Evolutionary conservation across 306 rosid genomes (phyloP).

Genomic region (Quercus dentata): DNA sequence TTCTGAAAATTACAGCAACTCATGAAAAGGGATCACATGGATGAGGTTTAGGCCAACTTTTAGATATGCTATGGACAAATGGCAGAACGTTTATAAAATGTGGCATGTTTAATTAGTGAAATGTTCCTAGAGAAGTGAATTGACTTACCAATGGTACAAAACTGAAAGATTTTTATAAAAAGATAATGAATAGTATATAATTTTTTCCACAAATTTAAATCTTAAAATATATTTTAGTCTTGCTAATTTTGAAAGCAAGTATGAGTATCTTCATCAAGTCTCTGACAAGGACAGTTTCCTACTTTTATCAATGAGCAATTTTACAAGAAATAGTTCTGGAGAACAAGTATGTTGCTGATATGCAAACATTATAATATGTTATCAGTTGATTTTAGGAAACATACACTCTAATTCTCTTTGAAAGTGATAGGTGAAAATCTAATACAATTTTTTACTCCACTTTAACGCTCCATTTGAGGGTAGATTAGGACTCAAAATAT

Average conservation of each 20-base stretch:
- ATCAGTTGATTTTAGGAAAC: conserved; percentile 2
- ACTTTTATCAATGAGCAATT: neutral
- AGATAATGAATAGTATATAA: neutral
- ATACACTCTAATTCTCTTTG: neutral
- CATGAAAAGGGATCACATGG: neutral
- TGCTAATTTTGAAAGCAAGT: neutral
- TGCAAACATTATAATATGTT: neutral
- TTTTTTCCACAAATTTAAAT: neutral
- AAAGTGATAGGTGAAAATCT: neutral
- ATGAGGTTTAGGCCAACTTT: neutral
- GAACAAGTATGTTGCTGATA: neutral
- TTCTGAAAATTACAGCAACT: neutral
- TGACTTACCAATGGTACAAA: neutral
- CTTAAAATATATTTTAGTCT: neutral
- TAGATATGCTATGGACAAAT: neutral
- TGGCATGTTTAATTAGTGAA: neutral
- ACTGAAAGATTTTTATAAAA: neutral
- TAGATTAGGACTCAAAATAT: conserved; percentile 7
- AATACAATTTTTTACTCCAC: too few species aligned
- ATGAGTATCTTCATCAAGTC: neutral
- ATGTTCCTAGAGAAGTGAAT: neutral
- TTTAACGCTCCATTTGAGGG: neutral
- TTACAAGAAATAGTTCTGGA: neutral
- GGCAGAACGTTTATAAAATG: neutral
- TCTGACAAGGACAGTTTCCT: conserved; percentile 4